phyloP scores from a whole-genome alignment of 1,284 basidiomycete genomes.

The Psilocybe mexicana region DNA sequence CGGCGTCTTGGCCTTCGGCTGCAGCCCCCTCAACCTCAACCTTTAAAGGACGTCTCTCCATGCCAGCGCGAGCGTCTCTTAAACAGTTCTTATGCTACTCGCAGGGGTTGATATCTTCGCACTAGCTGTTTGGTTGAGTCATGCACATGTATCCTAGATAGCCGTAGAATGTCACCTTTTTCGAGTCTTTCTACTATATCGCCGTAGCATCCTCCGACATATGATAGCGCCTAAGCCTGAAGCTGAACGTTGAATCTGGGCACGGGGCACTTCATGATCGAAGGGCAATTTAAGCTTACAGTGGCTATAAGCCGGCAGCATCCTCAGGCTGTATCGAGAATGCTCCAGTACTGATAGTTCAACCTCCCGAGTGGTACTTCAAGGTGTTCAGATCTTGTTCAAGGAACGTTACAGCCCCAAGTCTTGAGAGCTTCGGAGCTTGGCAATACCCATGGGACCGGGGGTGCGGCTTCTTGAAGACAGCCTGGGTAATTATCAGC shows the following conservation, averaged over 20 bases:
- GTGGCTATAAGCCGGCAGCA: too few species aligned
- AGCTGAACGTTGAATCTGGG: too few species aligned
- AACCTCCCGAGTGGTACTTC: too few species aligned
- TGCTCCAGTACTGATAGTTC: too few species aligned
- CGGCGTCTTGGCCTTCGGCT: slow-evolving; percentile 15
- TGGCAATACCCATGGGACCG: too few species aligned
- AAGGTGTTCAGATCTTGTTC: too few species aligned
- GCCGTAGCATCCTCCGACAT: background rate
- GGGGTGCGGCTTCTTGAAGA: background rate
- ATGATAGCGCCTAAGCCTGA: background rate
- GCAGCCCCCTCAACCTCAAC: slow-evolving; percentile 17
- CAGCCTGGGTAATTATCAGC: background rate
- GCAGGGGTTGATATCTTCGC: background rate
- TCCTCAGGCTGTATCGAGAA: too few species aligned
- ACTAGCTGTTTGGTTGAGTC: background rate
- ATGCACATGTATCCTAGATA: background rate
- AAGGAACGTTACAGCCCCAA: too few species aligned
- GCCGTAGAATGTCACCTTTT: background rate
- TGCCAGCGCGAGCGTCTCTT: background rate
- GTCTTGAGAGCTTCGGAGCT: too few species aligned
- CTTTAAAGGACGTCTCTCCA: slow-evolving; percentile 4
- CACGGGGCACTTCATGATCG: too few species aligned
- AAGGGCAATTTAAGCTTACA: too few species aligned
- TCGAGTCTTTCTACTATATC: background rate
- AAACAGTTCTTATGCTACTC: background rate